These are phyloP conservation scores for Pseudocercospora vitis DNA, from an alignment of 2,329 filamentous ascomycete species.

Conservation along the genomic window DNA sequence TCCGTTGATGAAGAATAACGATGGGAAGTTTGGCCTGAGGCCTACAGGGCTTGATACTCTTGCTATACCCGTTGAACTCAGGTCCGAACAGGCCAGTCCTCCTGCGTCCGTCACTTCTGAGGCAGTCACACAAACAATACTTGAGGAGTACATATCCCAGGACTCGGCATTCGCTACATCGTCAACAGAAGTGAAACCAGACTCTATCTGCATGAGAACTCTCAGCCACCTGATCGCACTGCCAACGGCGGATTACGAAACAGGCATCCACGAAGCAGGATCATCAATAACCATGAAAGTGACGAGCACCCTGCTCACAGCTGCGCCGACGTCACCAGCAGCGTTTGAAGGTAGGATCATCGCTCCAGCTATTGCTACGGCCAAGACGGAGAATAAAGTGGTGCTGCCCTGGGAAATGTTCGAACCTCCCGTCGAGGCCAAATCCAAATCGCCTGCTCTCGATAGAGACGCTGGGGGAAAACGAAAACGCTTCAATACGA, in stretches of 20 bases:
- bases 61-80: background rate
- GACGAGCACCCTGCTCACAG: background rate
- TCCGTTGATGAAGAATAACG: background rate
- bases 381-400: constrained; percentile 13
- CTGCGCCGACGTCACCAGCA: background rate
- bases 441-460: background rate
- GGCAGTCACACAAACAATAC: constrained; percentile 1
- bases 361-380: background rate
- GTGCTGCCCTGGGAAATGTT: constrained; percentile 25
- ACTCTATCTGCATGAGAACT: background rate
- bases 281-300: background rate
- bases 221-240: no score
- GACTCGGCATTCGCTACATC: background rate
- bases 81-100: background rate
- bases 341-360: background rate
- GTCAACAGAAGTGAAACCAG: background rate
- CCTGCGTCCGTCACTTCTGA: background rate
- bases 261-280: no score
- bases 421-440: constrained; percentile 13
- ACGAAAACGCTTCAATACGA: constrained; percentile 16
- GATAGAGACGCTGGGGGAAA: constrained; percentile 1
- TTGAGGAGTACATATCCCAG: background rate
- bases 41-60: background rate
- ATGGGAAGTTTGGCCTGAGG: background rate
- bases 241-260: no score